Percentiles rank a stretch among this genome's conserved stretches.
Evolutionary conservation across 345 rosid genomes (phyloP).

Genomic region (Angophora floribunda): DNA sequence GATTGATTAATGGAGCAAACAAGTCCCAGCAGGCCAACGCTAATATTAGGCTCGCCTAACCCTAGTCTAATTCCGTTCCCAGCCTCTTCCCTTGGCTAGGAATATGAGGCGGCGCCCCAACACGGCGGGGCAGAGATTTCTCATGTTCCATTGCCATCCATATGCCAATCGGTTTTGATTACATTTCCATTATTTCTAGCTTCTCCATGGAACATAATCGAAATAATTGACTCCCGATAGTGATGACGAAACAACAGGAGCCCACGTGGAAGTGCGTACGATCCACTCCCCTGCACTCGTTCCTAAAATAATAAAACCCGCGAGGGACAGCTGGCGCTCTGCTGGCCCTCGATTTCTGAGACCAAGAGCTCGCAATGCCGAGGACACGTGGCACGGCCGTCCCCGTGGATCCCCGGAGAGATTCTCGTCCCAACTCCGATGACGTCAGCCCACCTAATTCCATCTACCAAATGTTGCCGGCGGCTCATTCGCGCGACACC

Average conservation of each 20-base stretch:
- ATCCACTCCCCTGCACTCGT: not conserved
- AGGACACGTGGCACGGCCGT: not conserved
- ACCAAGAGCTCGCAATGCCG: not conserved
- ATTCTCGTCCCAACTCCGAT: too few species aligned
- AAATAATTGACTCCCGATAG: not conserved
- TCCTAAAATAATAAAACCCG: not conserved
- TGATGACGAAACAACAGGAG: not conserved
- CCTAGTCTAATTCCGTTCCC: rapidly evolving
- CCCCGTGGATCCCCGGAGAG: not conserved
- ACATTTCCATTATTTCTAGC: not conserved
- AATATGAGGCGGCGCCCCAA: rapidly evolving
- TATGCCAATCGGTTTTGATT: not conserved
- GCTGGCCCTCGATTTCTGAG: not conserved
- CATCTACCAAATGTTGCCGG: not conserved
- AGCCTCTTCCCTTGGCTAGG: not conserved
- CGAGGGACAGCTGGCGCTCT: not conserved
- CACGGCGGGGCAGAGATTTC: rapidly evolving
- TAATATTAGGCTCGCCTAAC: not conserved
- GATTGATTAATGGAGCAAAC: rapidly evolving
- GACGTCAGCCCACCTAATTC: not conserved
- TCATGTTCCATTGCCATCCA: not conserved
- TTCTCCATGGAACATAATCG: rapidly evolving
- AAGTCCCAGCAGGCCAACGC: not conserved
- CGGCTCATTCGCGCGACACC: too few species aligned
- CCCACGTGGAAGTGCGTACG: not conserved